Evolutionary conservation across 2,329 filamentous ascomycete species (phyloP).

Genomic region (Zymoseptoria crescenta): DNA sequence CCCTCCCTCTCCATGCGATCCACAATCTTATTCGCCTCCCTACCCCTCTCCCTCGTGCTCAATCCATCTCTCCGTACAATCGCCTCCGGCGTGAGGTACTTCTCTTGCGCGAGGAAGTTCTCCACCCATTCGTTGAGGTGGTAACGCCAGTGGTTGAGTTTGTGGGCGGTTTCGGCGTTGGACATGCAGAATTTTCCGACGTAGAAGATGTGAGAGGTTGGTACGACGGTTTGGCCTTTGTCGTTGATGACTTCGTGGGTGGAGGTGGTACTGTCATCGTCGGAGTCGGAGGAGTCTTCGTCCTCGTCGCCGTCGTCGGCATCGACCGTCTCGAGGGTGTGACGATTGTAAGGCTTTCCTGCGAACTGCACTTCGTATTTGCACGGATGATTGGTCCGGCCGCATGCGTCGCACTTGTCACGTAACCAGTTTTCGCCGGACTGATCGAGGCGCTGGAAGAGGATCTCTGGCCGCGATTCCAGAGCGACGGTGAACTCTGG

Average conservation of each 20-base stretch:
- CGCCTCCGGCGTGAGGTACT: conserved; percentile 50
- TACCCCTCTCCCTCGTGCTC: conserved; percentile 51
- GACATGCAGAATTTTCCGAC: conserved; percentile 52
- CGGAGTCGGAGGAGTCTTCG: conserved; percentile 28
- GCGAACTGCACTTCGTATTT: conserved; percentile 55
- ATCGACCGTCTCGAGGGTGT: conserved; percentile 57
- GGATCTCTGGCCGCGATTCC: conserved; percentile 56
- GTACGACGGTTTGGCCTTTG: conserved; percentile 41
- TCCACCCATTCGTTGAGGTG: conserved; percentile 66
- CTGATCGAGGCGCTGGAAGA: conserved; percentile 2
- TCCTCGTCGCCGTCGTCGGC: conserved; percentile 49
- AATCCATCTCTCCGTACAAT: conserved; percentile 54
- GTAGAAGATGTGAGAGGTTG: conserved; percentile 42
- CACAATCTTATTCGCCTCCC: conserved; percentile 56
- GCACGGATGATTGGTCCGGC: conserved; percentile 59
- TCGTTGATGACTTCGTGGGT: conserved; percentile 37
- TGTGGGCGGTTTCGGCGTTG: conserved; percentile 63
- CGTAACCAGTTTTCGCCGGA: conserved; percentile 30
- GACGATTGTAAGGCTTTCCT: conserved; percentile 58
- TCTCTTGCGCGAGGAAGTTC: conserved; percentile 50
- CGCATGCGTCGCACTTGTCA: conserved; percentile 61
- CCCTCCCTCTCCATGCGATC: conserved; percentile 54
- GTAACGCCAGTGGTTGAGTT: conserved; percentile 66
- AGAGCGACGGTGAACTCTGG: conserved; percentile 58
- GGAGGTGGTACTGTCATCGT: conserved; percentile 24